Conservation (phyloP, 352 stramenopile genomes). For the Phytopythium litorale region DNA sequence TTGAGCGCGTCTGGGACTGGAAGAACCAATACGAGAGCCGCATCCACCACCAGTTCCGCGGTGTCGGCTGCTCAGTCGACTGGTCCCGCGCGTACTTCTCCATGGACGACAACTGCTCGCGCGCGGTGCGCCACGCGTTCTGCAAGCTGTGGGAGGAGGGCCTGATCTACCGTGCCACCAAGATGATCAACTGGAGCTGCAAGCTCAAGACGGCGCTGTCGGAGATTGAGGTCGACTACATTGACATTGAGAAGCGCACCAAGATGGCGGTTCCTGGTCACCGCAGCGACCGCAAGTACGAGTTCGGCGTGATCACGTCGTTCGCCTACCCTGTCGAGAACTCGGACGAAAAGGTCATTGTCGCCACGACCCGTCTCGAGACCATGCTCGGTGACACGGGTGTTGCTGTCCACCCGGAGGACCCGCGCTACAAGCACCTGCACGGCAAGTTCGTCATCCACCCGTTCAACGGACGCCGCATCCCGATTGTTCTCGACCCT, state of each 20-base stretch:
- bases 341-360: constrained; percentile 72
- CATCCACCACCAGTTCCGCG: constrained; percentile 86
- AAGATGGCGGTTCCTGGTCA: constrained; percentile 96
- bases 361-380: constrained; percentile 96
- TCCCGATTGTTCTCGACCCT: constrained; percentile 96
- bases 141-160: constrained; percentile 90
- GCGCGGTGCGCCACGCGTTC: constrained; percentile 97
- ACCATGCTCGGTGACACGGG: constrained; percentile 99
- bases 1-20: constrained; percentile 95
- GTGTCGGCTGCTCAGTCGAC: constrained; percentile 95
- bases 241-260: constrained; percentile 97
- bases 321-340: constrained; percentile 97
- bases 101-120: constrained; percentile 98
- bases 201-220: constrained; percentile 95
- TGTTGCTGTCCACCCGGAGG: constrained; percentile 98
- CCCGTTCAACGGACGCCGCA: constrained; percentile 96
- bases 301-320: constrained; percentile 98
- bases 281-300: constrained; percentile 94
- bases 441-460: constrained; percentile 98
- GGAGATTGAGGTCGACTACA: constrained; percentile 98
- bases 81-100: constrained; percentile 98
- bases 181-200: constrained; percentile 99
- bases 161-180: constrained; percentile 97
- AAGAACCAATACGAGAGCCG: constrained; percentile 91
- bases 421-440: constrained; percentile 98